These are phyloP conservation scores for Graphium sp. DNA, from an alignment of 2,329 filamentous ascomycete species.

Conservation along the genomic window DNA sequence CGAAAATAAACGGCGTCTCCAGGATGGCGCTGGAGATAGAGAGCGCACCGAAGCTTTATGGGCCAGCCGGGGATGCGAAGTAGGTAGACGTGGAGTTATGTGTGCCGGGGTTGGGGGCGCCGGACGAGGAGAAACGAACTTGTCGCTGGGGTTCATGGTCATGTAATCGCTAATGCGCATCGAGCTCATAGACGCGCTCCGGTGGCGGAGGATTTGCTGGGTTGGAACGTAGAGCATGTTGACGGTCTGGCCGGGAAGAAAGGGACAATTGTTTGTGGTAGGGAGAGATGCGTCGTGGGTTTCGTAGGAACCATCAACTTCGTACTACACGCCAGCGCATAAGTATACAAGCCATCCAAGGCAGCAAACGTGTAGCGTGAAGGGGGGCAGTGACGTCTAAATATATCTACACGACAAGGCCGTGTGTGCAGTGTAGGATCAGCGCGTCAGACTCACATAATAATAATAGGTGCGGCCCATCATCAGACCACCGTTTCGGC, in stretches of 20 bases:
- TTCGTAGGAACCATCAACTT: constrained; percentile 64
- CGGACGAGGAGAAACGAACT: constrained; percentile 53
- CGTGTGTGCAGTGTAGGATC: too few relatives aligned
- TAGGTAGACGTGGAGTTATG: constrained; percentile 12
- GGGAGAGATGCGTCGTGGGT: constrained; percentile 56
- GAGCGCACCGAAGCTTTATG: constrained; percentile 26
- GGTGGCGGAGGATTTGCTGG: constrained; percentile 41
- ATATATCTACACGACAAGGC: too few relatives aligned
- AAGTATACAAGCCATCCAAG: constrained; percentile 4
- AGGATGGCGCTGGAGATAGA: constrained; percentile 29
- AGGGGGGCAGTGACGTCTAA: too few relatives aligned
- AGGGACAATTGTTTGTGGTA: constrained; percentile 64
- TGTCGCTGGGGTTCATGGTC: constrained; percentile 66
- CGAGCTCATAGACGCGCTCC: constrained; percentile 50
- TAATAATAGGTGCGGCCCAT: constrained; percentile 95
- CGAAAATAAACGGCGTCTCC: constrained; percentile 37
- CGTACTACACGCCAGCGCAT: constrained; percentile 45
- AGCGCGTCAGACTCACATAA: constrained; percentile 66
- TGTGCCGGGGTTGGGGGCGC: constrained; percentile 19
- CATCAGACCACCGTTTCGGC: constrained; percentile 58
- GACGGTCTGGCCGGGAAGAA: constrained; percentile 73
- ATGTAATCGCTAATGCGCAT: constrained; percentile 40
- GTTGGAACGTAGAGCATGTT: constrained; percentile 72
- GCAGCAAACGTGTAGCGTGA: too few relatives aligned
- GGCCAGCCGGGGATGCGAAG: constrained; percentile 11